Base-by-base conservation (phyloP, 768 basidiomycete genomes). In the Calocybe indica region DNA sequence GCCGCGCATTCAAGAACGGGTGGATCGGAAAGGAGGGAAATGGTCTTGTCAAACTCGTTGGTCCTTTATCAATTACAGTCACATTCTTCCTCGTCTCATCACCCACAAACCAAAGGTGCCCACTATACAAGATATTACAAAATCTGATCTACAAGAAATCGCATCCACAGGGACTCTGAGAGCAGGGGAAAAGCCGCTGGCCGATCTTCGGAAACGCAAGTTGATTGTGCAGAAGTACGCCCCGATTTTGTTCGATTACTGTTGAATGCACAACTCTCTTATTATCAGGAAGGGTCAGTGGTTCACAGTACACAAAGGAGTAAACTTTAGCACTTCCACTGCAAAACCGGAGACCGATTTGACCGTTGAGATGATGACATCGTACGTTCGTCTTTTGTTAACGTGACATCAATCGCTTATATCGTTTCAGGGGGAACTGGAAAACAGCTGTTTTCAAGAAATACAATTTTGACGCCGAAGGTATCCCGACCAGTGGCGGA, bases 401-500 rank as follows among this genome's bases (percentile, higher is more conserved):
- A 30, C 7, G 2, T 41, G 38, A 48, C 43, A 40, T 13, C 37
- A 14, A 34, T 48, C 50, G 46, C 39, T 51, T 53, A 47, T 55
- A 45, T 13, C 9, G 13, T 40, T 41, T 5, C 57, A 98, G 95
- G 35, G 96, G 94, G 6, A 71, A 89, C 12, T 98, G 96, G 96
- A 94, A 96, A 67, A 85, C 82, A 0, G 79, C 95, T 1, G 78
- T 76, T 7, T 99, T 90, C 79, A 99, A 99, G 64, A 93, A 94
- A 65, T 99, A 98, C 70, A 99, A 99, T 69, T 98, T 98, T 57
- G 93, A 95, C 56, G 94, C 96, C 0, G 93, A 93, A 53, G 96
- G 96, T 45, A 80, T 85, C 29, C 89, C 87, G 7, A 85, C 93
- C 3, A 79, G 80, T 35, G 92, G 93, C 30, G 96, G 96, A 36